Base-by-base conservation (phyloP, 352 stramenopile species). In the Thraustotheca clavata region DNA sequence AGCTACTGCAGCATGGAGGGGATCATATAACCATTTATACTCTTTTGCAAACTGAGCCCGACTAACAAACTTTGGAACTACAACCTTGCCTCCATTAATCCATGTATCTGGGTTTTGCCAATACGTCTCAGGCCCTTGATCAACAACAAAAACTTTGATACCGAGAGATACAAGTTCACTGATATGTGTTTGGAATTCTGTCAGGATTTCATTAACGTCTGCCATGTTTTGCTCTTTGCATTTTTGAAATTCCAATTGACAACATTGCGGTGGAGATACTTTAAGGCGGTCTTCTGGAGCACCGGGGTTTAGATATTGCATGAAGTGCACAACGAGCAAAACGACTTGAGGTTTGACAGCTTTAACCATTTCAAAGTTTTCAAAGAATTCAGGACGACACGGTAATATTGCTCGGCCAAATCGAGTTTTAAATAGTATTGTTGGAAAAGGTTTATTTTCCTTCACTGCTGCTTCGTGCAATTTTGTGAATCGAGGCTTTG, bases 241-340 rank as follows among this genome's bases (percentile, higher is more conserved):
- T 22, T 29, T 7, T 9, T 39, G 31, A 34, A 32, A 33, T 4
- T 52, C 11, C 2, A 9, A 31, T 5, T 36, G 8, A 46, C 57
- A 65, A 46, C 57, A 65, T 9, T 27, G 31, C 20, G 57, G 39
- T 2, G 46, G 34, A n/a, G 9, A 27, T 8, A 14, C 20, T 3
- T 31, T n/a, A 0, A 31, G 18, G 1, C 24, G 22, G 5, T 11
- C 20, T 1, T 20, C 38, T 9, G 38, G 24, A 22, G 20, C 57
- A 3, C n/a, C 57, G 18, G 57, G 57, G n/a, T 43, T 18, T 24
- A 65, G 22, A 34, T 65, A 54, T 34, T 65, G 57, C 4, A 65
- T 11, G 40, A 40, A 52, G 36, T 65, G 57, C 20, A 65, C 33
- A 8, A 31, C 47, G 22, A 52, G 46, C 6, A 65, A 27, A 3